A percentile compares a stretch with the other conserved stretches of the same genome.
Evolutionary conservation across 176 grass and related monocot genomes (phyloP).

Genomic region (Otatea glauca): DNA sequence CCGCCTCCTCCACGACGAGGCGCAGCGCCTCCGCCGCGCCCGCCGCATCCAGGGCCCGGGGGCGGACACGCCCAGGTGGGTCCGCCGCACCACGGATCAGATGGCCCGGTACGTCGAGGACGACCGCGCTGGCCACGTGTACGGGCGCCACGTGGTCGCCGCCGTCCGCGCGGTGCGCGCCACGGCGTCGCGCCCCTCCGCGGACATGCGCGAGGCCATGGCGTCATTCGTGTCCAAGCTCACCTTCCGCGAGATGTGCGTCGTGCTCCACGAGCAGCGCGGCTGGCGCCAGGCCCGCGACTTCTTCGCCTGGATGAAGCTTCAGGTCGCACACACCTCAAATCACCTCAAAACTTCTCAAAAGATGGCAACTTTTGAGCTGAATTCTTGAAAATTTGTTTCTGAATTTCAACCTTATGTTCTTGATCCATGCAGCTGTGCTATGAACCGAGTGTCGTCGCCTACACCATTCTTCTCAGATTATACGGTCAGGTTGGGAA

Average conservation of each 20-base stretch:
- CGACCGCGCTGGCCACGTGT: constrained; percentile 76
- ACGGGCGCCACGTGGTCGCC: constrained; percentile 82
- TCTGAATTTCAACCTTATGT: background rate
- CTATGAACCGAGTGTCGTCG: constrained; percentile 86
- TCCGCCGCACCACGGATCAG: constrained; percentile 75
- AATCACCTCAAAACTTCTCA: background rate
- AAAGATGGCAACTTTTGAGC: background rate
- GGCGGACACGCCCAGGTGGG: constrained; percentile 79
- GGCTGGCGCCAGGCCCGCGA: constrained; percentile 84
- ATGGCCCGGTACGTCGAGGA: constrained; percentile 83
- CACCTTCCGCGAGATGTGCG: constrained; percentile 96
- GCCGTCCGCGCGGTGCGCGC: constrained; percentile 71
- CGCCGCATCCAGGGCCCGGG: constrained; percentile 75
- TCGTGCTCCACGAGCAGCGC: constrained; percentile 85
- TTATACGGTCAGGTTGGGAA: constrained; percentile 70
- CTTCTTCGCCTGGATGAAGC: constrained; percentile 98
- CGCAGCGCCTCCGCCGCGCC: constrained; percentile 65
- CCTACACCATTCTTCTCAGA: constrained; percentile 83
- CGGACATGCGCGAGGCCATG: constrained; percentile 75
- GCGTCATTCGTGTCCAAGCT: constrained; percentile 81
- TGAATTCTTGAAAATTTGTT: background rate
- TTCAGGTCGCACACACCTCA: constrained; percentile 48
- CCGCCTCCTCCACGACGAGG: constrained; percentile 76
- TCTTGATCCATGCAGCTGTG: constrained; percentile 64
- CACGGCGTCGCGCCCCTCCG: constrained; percentile 52